These are phyloP conservation scores for Coniferiporia sulphurascens DNA, from an alignment of 1,284 basidiomycete species.

Conservation along the genomic window DNA sequence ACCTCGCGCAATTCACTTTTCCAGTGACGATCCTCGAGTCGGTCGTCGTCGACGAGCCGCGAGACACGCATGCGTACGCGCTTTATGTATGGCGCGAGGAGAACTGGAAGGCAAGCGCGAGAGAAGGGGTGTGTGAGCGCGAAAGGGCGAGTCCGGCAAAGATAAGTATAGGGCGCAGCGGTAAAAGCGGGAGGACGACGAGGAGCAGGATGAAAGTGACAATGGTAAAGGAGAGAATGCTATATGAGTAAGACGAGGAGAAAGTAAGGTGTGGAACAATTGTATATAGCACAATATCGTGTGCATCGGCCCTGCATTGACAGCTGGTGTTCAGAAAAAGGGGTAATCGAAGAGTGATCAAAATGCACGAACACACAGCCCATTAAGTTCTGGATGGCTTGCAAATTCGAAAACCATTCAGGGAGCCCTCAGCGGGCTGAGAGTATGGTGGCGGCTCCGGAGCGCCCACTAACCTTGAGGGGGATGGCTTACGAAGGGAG, in stretches of 20 bases:
- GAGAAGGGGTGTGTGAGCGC: slow-evolving; percentile 48
- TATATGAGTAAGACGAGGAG: slow-evolving; percentile 48
- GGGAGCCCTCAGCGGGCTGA: slow-evolving; percentile 46
- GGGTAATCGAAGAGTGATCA: not conserved
- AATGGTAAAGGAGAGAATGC: slow-evolving; percentile 45
- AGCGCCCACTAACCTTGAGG: slow-evolving; percentile 22
- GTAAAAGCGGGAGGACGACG: slow-evolving; percentile 44
- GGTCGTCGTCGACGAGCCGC: slow-evolving; percentile 56
- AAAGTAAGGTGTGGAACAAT: slow-evolving; percentile 41
- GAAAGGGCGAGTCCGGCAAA: slow-evolving; percentile 51
- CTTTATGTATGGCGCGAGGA: slow-evolving; percentile 24
- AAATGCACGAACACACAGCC: slow-evolving; percentile 53
- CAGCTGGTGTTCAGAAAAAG: not conserved
- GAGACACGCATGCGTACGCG: slow-evolving; percentile 29
- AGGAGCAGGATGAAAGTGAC: slow-evolving; percentile 43
- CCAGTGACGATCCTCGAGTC: slow-evolving; percentile 59
- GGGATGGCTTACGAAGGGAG: slow-evolving; percentile 32
- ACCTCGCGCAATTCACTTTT: slow-evolving; percentile 56
- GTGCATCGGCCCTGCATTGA: slow-evolving; percentile 41
- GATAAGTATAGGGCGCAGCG: slow-evolving; percentile 55
- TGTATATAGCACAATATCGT: slow-evolving; percentile 35
- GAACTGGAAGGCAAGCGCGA: slow-evolving; percentile 28
- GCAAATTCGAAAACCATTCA: slow-evolving; percentile 74
- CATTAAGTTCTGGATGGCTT: slow-evolving; percentile 80
- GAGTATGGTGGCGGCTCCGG: slow-evolving; percentile 35